These are phyloP conservation scores for Brassica cretica DNA, from an alignment of 345 rosid species.

Conservation along the genomic window DNA sequence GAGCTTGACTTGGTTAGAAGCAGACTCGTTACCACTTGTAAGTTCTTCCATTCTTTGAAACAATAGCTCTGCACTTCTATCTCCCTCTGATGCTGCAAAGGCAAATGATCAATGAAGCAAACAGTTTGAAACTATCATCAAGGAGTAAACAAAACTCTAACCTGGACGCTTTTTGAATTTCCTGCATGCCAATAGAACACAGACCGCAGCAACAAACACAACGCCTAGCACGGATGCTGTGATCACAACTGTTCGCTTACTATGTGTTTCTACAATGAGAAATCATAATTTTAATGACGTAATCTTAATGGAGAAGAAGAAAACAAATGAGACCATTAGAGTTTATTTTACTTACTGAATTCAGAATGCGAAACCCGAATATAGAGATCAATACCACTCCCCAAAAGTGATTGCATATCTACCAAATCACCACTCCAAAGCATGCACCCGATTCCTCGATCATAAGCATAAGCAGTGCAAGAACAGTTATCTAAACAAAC, in stretches of 20 bases:
- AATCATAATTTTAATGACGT: neutral
- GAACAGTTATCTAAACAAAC: constrained; percentile 51
- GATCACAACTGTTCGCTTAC: constrained; percentile 13
- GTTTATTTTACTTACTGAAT: constrained; percentile 34
- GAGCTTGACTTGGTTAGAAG: neutral
- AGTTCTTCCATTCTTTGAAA: constrained; percentile 1
- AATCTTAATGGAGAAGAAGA: neutral
- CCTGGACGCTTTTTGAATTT: constrained; percentile 26
- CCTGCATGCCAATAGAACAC: constrained; percentile 29
- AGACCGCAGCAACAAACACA: neutral
- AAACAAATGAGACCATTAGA: neutral
- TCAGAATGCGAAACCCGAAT: constrained; percentile 50
- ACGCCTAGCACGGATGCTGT: constrained; percentile 11
- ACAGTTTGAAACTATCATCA: neutral
- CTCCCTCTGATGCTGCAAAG: constrained; percentile 1
- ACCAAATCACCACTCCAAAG: constrained; percentile 45
- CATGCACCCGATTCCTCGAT: constrained; percentile 49
- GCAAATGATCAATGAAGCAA: neutral
- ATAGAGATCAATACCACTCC: constrained; percentile 43
- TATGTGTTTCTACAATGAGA: constrained; percentile 18
- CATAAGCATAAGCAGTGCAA: constrained; percentile 53
- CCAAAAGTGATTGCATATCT: constrained; percentile 28
- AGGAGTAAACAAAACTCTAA: neutral
- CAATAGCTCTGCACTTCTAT: constrained; percentile 31
- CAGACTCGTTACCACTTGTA: neutral